Evolutionary conservation across 768 basidiomycete species (phyloP), one percentile per base, ranked within the genome.

Genomic region (Mycena crocata): DNA sequence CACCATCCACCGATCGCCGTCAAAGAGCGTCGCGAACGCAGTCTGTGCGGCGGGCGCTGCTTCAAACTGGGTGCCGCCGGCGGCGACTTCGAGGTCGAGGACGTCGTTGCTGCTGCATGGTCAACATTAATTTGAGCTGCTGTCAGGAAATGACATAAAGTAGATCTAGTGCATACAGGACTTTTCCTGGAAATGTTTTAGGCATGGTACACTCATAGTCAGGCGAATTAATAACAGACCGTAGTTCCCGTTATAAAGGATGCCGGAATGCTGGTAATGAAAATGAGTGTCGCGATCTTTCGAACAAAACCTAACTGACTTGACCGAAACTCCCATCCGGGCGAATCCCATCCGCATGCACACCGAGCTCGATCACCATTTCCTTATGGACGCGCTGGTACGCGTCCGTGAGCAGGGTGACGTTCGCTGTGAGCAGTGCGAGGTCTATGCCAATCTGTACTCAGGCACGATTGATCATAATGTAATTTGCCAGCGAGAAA

Each of bases 161-260:
- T 70, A 84, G n/a, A n/a, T n/a, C 84, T 80, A 84, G 71, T 83
- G n/a, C n/a, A n/a, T n/a, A n/a, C n/a, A n/a, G n/a, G n/a, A n/a
- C 83, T 72, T 84, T 84, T 49, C 84, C 82, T 83, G 52, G 10
- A 62, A 34, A n/a, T n/a, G n/a, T n/a, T n/a, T n/a, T n/a, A n/a
- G n/a, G n/a, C n/a, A n/a, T n/a, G n/a, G n/a, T n/a, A n/a, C n/a
- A n/a, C n/a, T n/a, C 35, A 46, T 63, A 8, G 24, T 57, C 40
- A 32, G 55, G n/a, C 52, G 28, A 26, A 66, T 19, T 31, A 21
- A 46, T 50, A 21, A 73, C 80, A 71, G 23, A 82, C 85, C 91
- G 68, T 93, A 92, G 72, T 92, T 92, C 42, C 91, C 91, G 54
- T 89, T 90, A 72, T 91, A 92, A 6, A 90, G 75, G 21, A 91